Evolutionary conservation across 2,329 filamentous ascomycete species (phyloP), one percentile per base, ranked within the genome.

Genomic region (Colletotrichum truncatum): DNA sequence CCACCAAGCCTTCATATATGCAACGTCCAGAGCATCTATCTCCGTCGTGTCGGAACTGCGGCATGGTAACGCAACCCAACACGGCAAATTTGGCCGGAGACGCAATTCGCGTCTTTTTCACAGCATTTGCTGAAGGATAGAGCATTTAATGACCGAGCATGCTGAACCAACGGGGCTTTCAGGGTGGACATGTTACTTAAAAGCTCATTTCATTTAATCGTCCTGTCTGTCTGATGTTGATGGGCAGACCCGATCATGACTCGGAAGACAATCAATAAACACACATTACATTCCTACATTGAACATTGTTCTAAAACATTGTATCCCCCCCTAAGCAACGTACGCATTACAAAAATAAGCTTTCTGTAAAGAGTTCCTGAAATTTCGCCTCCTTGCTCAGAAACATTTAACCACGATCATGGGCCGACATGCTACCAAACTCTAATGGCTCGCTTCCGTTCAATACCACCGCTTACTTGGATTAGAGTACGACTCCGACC

Each of bases 311-410:
- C n/a, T n/a, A n/a, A n/a, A n/a, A n/a, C n/a, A n/a, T n/a, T n/a
- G n/a, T n/a, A n/a, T n/a, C n/a, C n/a, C n/a, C n/a, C n/a, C n/a
- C n/a, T n/a, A n/a, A n/a, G n/a, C n/a, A n/a, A n/a, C n/a, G n/a
- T n/a, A n/a, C n/a, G n/a, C n/a, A n/a, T n/a, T n/a, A n/a, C n/a
- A 10, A 10, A 60, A 53, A 62, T 7, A 62, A 54, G 25, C 56
- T 30, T 62, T 49, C 16, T 10, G 23, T 14, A 9, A n/a, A 12
- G 25, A n/a, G 14, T 26, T 11, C 49, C 11, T 36, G 43, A 21
- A 61, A 49, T 43, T 43, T 53, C 26, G 8, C 41, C 46, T 25
- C 16, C 9, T n/a, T 12, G 14, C 6, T 43, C 6, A 26, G 7
- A 39, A 41, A 32, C 32, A 41, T 16, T 2, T 4, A n/a, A 28